phyloP scores from a whole-genome alignment of 83 land plant genomes.

The Thuja plicata region DNA sequence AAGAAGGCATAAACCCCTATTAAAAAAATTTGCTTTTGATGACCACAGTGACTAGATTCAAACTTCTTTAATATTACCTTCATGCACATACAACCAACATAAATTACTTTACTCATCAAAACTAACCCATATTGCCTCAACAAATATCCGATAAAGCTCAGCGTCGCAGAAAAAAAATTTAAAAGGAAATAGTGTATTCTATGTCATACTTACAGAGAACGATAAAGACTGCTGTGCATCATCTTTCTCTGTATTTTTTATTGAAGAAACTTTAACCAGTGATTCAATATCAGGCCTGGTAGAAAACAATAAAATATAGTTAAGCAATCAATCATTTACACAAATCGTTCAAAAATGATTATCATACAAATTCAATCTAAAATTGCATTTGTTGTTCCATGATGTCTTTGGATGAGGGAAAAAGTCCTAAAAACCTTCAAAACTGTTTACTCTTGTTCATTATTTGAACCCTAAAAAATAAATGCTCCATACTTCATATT shows the following conservation, averaged over 20 bases:
- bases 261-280: background rate
- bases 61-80: background rate
- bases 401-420: background rate
- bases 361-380: background rate
- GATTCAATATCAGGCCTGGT: constrained; percentile 17
- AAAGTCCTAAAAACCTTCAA: background rate
- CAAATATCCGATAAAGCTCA: background rate
- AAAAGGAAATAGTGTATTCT: background rate
- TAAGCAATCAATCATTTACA: background rate
- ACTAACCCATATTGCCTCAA: background rate
- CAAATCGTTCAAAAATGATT: background rate
- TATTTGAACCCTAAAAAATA: background rate
- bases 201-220: background rate
- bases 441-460: background rate
- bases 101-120: background rate
- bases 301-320: background rate
- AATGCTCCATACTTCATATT: background rate
- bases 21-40: background rate
- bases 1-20: background rate
- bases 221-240: background rate
- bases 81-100: background rate
- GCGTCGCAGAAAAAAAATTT: background rate
- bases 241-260: background rate
- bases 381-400: background rate
- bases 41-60: background rate